Percentiles rank a stretch among this genome's conserved stretches.
These are phyloP conservation scores for Gastrolobium bilobum DNA, from an alignment of 306 rosid species.

Conservation along the genomic window DNA sequence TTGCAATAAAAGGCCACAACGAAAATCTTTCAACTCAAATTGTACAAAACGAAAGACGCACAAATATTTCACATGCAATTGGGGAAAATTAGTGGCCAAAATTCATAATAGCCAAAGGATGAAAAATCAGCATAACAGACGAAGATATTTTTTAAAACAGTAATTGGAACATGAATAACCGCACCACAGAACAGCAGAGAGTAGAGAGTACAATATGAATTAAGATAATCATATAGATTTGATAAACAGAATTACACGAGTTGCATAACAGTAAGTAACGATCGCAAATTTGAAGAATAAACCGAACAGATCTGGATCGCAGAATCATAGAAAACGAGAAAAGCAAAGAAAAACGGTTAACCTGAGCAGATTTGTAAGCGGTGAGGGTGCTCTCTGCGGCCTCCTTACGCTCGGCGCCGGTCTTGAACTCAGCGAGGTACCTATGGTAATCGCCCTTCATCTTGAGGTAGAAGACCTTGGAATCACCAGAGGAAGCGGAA, in stretches of 20 bases:
- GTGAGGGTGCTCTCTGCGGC: constrained; percentile 98
- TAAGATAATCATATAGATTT: background rate
- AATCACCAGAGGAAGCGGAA: constrained; percentile 86
- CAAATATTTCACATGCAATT: background rate
- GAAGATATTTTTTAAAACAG: background rate
- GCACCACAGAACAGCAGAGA: background rate
- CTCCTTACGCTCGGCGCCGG: constrained; percentile 97
- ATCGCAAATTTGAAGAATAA: constrained; percentile 30
- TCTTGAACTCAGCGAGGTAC: constrained; percentile 97
- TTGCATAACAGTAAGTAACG: background rate
- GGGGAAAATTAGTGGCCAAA: background rate
- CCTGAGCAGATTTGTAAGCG: constrained; percentile 99
- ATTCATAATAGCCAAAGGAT: background rate
- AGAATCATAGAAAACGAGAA: background rate
- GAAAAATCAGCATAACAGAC: background rate
- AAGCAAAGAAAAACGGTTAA: constrained; percentile 33
- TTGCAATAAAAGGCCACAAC: background rate
- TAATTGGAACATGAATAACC: background rate
- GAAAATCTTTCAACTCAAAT: constrained; percentile 7
- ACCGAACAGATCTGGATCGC: constrained; percentile 34
- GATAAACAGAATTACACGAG: background rate
- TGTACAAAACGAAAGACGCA: background rate
- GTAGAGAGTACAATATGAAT: background rate
- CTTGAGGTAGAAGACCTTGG: constrained; percentile 97
- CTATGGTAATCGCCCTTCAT: constrained; percentile 99